Percentiles rank a stretch among this genome's conserved stretches.
These are phyloP conservation scores for Tulasnella sp. DNA, from an alignment of 768 basidiomycete species.

Conservation along the genomic window DNA sequence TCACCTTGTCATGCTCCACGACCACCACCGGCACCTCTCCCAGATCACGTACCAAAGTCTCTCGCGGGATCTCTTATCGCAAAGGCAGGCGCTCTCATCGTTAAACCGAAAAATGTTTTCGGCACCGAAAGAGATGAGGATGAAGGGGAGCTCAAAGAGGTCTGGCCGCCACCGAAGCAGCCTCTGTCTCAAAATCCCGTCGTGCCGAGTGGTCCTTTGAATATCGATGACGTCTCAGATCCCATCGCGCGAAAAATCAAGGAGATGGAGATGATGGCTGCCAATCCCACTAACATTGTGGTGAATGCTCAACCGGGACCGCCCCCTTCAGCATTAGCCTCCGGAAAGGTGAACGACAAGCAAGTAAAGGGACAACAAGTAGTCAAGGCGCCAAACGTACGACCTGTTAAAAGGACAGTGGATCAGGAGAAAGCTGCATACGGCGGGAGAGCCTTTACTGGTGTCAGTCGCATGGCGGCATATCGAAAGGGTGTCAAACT, in stretches of 20 bases:
- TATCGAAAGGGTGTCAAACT: constrained; percentile 79
- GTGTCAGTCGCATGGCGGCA: constrained; percentile 59
- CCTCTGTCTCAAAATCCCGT: not conserved
- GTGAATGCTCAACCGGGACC: too few relatives aligned
- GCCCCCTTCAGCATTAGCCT: constrained; percentile 18
- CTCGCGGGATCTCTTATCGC: not conserved
- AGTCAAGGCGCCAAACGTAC: constrained; percentile 35
- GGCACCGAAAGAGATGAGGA: constrained; percentile 3
- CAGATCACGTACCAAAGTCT: constrained; percentile 5
- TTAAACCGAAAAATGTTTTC: not conserved
- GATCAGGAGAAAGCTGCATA: constrained; percentile 60
- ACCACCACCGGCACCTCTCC: not conserved
- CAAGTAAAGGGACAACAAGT: not conserved
- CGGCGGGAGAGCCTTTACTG: constrained; percentile 46
- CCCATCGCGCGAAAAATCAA: constrained; percentile 6
- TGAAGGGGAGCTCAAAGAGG: constrained; percentile 9
- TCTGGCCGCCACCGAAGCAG: not conserved
- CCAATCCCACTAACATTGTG: not conserved
- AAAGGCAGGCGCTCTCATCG: not conserved
- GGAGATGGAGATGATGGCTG: constrained; percentile 8
- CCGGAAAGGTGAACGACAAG: too few relatives aligned
- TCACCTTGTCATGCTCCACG: not conserved
- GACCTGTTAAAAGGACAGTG: constrained; percentile 31
- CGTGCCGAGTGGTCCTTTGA: not conserved
- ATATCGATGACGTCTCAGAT: not conserved